Conservation (phyloP, 768 basidiomycete genomes). For the Mycena epipterygia region DNA sequence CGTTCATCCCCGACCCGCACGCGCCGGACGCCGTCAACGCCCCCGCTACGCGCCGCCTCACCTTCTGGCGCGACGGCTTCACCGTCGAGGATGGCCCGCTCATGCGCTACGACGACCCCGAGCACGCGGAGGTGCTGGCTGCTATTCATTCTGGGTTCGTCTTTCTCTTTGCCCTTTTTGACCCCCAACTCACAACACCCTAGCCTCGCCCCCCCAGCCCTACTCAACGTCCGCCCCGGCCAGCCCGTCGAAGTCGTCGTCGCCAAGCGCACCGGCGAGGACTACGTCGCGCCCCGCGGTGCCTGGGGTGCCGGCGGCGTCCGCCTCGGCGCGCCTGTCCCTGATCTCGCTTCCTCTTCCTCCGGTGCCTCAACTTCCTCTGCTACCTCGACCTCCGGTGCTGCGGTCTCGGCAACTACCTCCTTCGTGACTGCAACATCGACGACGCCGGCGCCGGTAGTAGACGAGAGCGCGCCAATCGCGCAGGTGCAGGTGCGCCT, state of each 20-base stretch:
- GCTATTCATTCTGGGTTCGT: slow-evolving; percentile 86
- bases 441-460: slow-evolving; percentile 43
- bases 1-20: slow-evolving; percentile 81
- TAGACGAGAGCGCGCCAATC: slow-evolving; percentile 85
- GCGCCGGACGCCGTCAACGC: slow-evolving; percentile 61
- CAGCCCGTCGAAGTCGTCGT: slow-evolving; percentile 92
- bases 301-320: slow-evolving; percentile 44
- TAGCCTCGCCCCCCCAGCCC: slow-evolving; percentile 80
- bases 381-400: slow-evolving; percentile 37
- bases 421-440: not conserved
- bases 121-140: slow-evolving; percentile 73
- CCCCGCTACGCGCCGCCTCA: slow-evolving; percentile 79
- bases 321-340: slow-evolving; percentile 85
- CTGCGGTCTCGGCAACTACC: not conserved
- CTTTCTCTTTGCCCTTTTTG: not conserved
- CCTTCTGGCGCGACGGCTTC: slow-evolving; percentile 96
- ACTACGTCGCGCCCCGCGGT: slow-evolving; percentile 73
- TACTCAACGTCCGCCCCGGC: slow-evolving; percentile 79
- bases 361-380: slow-evolving; percentile 63
- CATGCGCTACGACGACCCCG: slow-evolving; percentile 86
- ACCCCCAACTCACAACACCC: no score
- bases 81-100: slow-evolving; percentile 91
- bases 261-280: slow-evolving; percentile 74
- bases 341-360: no score
- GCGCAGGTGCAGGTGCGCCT: slow-evolving; percentile 93